Percentiles rank a stretch among this genome's conserved stretches.
Conservation (phyloP, 2,329 filamentous ascomycete species). For the Fonsecaea multimorphosa region DNA sequence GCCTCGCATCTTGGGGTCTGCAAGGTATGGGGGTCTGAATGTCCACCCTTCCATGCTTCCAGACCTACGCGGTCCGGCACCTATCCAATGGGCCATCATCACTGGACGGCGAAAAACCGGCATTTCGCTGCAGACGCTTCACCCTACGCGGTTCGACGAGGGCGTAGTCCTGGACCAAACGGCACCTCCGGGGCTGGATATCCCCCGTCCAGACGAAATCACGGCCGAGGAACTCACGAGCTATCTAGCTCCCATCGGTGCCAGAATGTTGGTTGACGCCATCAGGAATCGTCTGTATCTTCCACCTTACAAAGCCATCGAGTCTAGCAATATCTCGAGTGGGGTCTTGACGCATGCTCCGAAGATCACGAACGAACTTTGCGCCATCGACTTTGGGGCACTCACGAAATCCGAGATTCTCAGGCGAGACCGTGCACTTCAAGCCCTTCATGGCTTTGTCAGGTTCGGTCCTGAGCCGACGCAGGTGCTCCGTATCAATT, state of each 20-base stretch:
- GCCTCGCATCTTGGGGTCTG: constrained; percentile 69
- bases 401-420: constrained; percentile 63
- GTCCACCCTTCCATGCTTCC: constrained; percentile 91
- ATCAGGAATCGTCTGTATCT: constrained; percentile 70
- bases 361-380: constrained; percentile 72
- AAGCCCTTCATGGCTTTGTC: constrained; percentile 27
- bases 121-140: constrained; percentile 84
- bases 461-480: not conserved
- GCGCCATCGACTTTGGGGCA: constrained; percentile 64
- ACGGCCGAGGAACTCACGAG: constrained; percentile 63
- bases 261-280: constrained; percentile 70
- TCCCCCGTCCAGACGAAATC: constrained; percentile 60
- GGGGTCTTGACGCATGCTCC: constrained; percentile 62
- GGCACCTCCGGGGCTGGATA: constrained; percentile 59
- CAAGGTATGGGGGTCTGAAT: constrained; percentile 87
- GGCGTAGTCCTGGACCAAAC: constrained; percentile 77
- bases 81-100: constrained; percentile 83
- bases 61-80: constrained; percentile 75
- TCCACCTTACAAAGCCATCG: constrained; percentile 59
- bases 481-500: constrained; percentile 26
- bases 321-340: constrained; percentile 35
- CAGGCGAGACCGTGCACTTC: constrained; percentile 43
- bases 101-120: constrained; percentile 67
- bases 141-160: constrained; percentile 76
- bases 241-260: constrained; percentile 68